Evolutionary conservation across 306 rosid genomes (phyloP), one percentile per base, ranked within the genome.

Genomic region (Prunus davidiana): DNA sequence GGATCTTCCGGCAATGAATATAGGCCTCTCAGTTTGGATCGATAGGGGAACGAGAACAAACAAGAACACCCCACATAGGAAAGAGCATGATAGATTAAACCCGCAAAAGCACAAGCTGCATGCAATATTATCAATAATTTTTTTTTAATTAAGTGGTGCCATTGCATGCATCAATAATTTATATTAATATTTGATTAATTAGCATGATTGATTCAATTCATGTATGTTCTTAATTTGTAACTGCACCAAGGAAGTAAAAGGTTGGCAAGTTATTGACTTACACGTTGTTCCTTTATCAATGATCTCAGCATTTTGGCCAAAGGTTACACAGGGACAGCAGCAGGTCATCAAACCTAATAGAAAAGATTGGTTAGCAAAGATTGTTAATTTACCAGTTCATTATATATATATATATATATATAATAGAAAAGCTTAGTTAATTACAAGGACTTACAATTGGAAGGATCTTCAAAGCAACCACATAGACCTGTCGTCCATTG

Each of bases 251-350:
- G 19, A 62, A 50, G 6, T 69, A 2, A 69, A 22, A 5, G 41
- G 7, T 5, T 34, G 8, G 6, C 41, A 34, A 34, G 41, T 34
- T 15, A 6, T 22, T 46, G 58, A 46, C 78, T 62, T 62, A 74
- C 78, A 20, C 2, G 60, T 47, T 14, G 6, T 25, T 45, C 78
- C 78, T 4, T 28, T 62, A 1, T 74, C 78, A 25, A 74, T 60
- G 69, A 74, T 27, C 60, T 74, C 69, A 25, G 69, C 78, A 28
- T 61, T 74, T 61, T 63, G 45, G 12, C 78, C 78, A 19, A 74
- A 74, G 58, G 78, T 45, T 74, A 74, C 19, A 24, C n/a, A 74
- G 57, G 78, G 78, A 49, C 78, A 74, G 69, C 78, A 74, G n/a
- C 78, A 74, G 7, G 78, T 61, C 3, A 14, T 25, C 25, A 47